Base-by-base conservation (phyloP, 2,329 filamentous ascomycete species). In the Spiromastix sp. region DNA sequence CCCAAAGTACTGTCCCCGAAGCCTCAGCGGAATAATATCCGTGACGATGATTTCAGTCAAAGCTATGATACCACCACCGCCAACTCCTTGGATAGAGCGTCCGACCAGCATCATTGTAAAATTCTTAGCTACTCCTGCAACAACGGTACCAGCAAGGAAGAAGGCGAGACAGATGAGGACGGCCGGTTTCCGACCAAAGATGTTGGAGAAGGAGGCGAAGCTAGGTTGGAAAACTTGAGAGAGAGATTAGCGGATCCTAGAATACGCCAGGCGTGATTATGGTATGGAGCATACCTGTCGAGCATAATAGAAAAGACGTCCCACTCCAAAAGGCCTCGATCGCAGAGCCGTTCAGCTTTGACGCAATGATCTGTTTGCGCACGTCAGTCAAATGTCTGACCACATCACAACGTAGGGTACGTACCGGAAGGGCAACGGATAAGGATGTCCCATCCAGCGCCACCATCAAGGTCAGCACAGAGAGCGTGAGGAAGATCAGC, bases 281-380 rank as follows among this genome's bases (percentile, higher is more conserved):
- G 7, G n/a, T 7, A 24, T 7, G 7, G 8, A 20, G 17, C 37
- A 26, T 38, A 48, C 47, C 70, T 1, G 79, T 76, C 30, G 70
- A 74, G 6, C 74, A 72, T 1, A 84, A 63, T 3, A 83, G 63
- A 48, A 80, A 84, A 12, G 72, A 73, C 3, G 78, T 81, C 2
- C 78, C 79, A n/a, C 72, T 70, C 79, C 78, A 83, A 53, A 83
- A 82, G 0, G 77, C 74, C 55, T 82, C 65, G 20, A 76, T 68
- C 2, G 70, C 71, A 0, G 63, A 66, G 28, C 72, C 71, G 18
- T 61, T 44, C 5, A 77, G 60, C 13, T 66, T 66, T 5, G 54
- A 43, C n/a, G 70, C 66, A 39, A 76, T 71, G 26, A 64, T 66
- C 52, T 62, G 33, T 10, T n/a, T n/a, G n/a, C n/a, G n/a, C n/a